These are phyloP conservation scores for Saturnispora bothae DNA, from an alignment of 805 yeast species.

Conservation along the genomic window DNA sequence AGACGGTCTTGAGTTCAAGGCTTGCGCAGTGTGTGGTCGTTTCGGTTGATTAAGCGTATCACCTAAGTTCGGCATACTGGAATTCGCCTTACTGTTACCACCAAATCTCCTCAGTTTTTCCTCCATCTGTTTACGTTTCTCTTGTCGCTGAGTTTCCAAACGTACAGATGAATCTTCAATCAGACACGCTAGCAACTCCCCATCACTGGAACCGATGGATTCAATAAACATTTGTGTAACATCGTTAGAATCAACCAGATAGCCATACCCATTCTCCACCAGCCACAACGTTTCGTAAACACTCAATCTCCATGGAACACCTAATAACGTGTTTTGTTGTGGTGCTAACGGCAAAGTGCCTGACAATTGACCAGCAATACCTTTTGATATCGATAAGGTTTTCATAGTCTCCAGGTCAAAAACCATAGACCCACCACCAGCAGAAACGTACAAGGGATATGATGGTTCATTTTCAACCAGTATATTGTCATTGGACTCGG, in stretches of 20 bases:
- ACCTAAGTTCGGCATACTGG: slow-evolving; percentile 13
- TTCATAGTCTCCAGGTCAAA: slow-evolving; percentile 48
- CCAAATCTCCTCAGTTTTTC: slow-evolving; percentile 12
- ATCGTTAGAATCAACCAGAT: slow-evolving; percentile 10
- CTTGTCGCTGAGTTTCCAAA: slow-evolving; percentile 10
- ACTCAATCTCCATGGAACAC: slow-evolving; percentile 67
- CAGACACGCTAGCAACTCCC: slow-evolving; percentile 1
- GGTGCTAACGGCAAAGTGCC: slow-evolving; percentile 89
- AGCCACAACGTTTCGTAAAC: slow-evolving; percentile 68
- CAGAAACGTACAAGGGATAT: slow-evolving; percentile 1
- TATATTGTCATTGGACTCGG: not conserved
- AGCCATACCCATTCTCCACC: slow-evolving; percentile 23
- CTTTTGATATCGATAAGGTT: slow-evolving; percentile 40
- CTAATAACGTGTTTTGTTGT: slow-evolving; percentile 83
- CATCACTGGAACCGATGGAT: not conserved
- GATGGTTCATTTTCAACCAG: not conserved
- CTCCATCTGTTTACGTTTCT: slow-evolving; percentile 9
- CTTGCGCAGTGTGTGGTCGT: slow-evolving; percentile 2
- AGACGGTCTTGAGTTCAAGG: not conserved
- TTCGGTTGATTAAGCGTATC: slow-evolving; percentile 7
- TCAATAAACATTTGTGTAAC: slow-evolving; percentile 3
- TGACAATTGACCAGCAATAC: slow-evolving; percentile 63
- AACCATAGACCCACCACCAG: slow-evolving; percentile 28
- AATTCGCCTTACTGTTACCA: slow-evolving; percentile 6
- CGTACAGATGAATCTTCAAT: slow-evolving; percentile 8